Base-by-base conservation (phyloP, 179 eudicot species). In the Corrigiola litoralis region DNA sequence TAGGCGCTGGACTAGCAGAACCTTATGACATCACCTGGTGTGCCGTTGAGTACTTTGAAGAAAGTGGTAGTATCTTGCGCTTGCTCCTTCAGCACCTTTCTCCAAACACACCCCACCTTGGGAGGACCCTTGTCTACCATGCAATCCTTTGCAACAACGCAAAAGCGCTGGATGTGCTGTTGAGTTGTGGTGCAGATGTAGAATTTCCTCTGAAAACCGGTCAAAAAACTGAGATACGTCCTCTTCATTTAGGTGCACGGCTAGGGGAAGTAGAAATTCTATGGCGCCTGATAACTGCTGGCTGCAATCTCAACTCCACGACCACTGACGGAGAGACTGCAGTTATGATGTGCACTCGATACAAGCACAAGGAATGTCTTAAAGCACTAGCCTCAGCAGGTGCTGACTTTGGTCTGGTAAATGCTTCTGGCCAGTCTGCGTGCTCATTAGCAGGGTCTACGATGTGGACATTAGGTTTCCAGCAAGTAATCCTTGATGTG, bases 1-100 rank as follows among this genome's bases (percentile, higher is more conserved):
- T 86, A 37, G 91, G 91, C 16, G 88, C 91, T 32, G 88, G 91
- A 13, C 67, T 86, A 61, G 91, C 86, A 27, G 91, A 86, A 45
- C 88, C 91, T n/a, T 83, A 86, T 36, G 41, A 44, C 37, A 65
- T 78, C 38, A 63, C 83, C 36, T 83, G 91, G 91, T 86, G 91
- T 44, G 88, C 91, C 1, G 88, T 86, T 17, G 91, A 86, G 66
- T 86, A 83, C 72, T 86, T 83, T 74, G 88, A 86, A 77, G 72
- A 74, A 56, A 83, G 66, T 16, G 91, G 91, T 27, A 58, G 64
- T 29, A 83, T 83, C 58, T 42, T 86, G 34, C 72, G 80, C 58
- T 63, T 75, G 73, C 86, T 86, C 57, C 82, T 86, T 33, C 77
- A 79, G 18, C 72, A 69, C 27, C 34, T 75, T 68, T 79, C 88